phyloP scores from a whole-genome alignment of 345 rosid species.

The Pelargonium nanum region DNA sequence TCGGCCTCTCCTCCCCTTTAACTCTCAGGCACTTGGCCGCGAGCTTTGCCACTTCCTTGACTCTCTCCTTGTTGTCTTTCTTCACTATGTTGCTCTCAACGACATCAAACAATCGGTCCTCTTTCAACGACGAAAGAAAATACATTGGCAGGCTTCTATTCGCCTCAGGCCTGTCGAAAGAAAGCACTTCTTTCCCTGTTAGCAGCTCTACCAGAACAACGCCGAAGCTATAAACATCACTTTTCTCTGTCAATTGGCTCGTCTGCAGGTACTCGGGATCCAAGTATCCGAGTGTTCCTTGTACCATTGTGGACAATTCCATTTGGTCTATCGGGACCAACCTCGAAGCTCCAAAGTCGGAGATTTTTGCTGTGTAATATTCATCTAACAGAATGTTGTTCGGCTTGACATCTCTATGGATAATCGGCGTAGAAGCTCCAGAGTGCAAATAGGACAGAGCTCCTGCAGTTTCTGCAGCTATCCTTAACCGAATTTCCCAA shows the following conservation, averaged over 20 bases:
- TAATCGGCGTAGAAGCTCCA: slow-evolving; percentile 22
- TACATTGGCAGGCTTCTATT: slow-evolving; percentile 20
- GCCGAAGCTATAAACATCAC: slow-evolving; percentile 21
- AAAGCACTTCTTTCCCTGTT: slow-evolving; percentile 25
- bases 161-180: slow-evolving; percentile 8
- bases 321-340: slow-evolving; percentile 30
- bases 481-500: slow-evolving; percentile 27
- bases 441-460: slow-evolving; percentile 30
- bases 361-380: slow-evolving; percentile 26
- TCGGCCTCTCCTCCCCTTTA: slow-evolving; percentile 23
- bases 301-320: slow-evolving; percentile 20
- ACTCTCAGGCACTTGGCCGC: slow-evolving; percentile 15
- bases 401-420: slow-evolving; percentile 33
- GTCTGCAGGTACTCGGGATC: slow-evolving; percentile 17
- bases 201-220: slow-evolving; percentile 32
- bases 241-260: slow-evolving; percentile 12
- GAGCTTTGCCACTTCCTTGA: slow-evolving; percentile 8
- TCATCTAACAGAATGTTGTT: slow-evolving; percentile 34
- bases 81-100: slow-evolving; percentile 9
- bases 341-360: slow-evolving; percentile 45
- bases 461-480: slow-evolving; percentile 24
- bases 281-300: slow-evolving; percentile 18
- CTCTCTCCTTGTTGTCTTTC: slow-evolving; percentile 9
- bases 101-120: slow-evolving; percentile 17
- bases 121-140: slow-evolving; percentile 19